A percentile compares a stretch with the other conserved stretches of the same genome.
phyloP scores from a whole-genome alignment of 192 early-diverging fungal species.

The Podila horticola region DNA sequence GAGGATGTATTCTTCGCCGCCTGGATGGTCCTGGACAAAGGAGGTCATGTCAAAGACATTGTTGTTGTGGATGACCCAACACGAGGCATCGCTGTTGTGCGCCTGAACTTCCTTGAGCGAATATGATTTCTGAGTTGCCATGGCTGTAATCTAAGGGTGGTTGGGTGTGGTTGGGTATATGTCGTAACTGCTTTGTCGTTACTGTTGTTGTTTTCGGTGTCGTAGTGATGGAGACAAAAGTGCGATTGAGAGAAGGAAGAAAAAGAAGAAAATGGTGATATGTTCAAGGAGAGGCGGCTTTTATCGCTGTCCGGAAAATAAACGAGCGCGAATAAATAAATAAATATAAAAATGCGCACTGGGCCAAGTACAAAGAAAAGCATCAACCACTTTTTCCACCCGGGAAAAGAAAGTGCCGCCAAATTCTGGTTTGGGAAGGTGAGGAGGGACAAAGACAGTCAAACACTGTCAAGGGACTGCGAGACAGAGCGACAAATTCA shows the following conservation, averaged over 20 bases:
- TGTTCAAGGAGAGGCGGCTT: neutral
- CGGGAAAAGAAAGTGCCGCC: slow-evolving; percentile 5
- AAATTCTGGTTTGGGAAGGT: neutral
- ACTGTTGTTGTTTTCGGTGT: neutral
- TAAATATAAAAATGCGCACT: neutral
- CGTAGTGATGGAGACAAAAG: neutral
- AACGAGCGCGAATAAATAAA: neutral
- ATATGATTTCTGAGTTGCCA: slow-evolving; percentile 23
- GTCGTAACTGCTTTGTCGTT: neutral
- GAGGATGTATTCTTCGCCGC: slow-evolving; percentile 89
- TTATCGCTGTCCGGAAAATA: neutral
- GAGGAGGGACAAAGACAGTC: too few species aligned
- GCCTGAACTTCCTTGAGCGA: slow-evolving; percentile 74
- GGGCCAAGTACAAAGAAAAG: neutral
- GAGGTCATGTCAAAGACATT: slow-evolving; percentile 90
- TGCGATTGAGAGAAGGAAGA: neutral
- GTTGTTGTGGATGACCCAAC: slow-evolving; percentile 85
- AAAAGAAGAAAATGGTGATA: neutral
- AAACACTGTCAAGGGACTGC: too few species aligned
- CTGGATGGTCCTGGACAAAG: slow-evolving; percentile 93
- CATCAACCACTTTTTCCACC: neutral
- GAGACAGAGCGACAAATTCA: too few species aligned
- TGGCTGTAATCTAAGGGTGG: neutral
- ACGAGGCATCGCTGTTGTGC: slow-evolving; percentile 75
- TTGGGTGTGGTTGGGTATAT: too few species aligned